Conservation (phyloP, 2,329 filamentous ascomycete species). For the Sporothrix inflata region DNA sequence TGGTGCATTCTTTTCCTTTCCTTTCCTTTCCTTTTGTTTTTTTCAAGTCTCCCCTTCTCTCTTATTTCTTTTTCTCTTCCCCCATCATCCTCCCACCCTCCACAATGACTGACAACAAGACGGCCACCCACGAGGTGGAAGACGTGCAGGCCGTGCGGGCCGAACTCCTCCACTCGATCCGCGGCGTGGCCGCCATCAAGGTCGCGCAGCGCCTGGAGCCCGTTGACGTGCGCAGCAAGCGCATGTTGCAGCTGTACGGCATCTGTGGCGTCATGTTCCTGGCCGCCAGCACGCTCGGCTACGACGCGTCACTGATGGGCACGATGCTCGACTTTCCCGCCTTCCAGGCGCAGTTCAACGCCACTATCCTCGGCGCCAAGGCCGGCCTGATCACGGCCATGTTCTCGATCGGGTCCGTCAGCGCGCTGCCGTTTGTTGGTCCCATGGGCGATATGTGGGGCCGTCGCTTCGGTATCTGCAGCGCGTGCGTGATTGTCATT, state of each 20-base stretch:
- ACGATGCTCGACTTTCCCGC: constrained; percentile 5
- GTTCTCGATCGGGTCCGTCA: constrained; percentile 3
- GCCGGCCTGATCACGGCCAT: constrained; percentile 13
- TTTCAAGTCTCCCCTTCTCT: neutral
- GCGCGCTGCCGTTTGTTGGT: neutral
- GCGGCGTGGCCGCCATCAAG: neutral
- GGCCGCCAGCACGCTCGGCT: neutral
- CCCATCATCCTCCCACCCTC: neutral
- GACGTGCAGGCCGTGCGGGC: neutral
- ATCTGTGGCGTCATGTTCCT: constrained; percentile 2
- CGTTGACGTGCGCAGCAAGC: neutral
- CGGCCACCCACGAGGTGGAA: neutral
- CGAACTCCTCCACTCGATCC: constrained; percentile 6
- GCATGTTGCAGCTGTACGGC: constrained; percentile 11
- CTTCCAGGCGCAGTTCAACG: neutral
- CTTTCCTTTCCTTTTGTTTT: no score
- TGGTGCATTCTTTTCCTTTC: neutral
- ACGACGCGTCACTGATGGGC: constrained; percentile 6
- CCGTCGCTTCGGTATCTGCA: neutral
- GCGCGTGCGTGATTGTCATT: neutral
- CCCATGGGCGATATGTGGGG: neutral
- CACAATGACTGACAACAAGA: neutral
- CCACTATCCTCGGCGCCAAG: constrained; percentile 7
- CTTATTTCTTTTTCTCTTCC: neutral
- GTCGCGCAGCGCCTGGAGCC: constrained; percentile 3